Percentiles rank a stretch among this genome's conserved stretches.
These are phyloP conservation scores for sweet orange (Citrus sinensis) DNA, from an alignment of 345 rosid genomes.

Conservation along the genomic window DVS_A1.0 CM039163.1:46985001-46985500, in stretches of 20 bases:
- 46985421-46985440: conserved; percentile 94
- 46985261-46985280: neutral
- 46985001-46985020: conserved; percentile 49
- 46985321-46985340: conserved; percentile 68
- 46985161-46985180: conserved; percentile 56
- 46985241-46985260: neutral
- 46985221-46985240: conserved; percentile 84
- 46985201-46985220: conserved; percentile 98
- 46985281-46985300: conserved; percentile 1
- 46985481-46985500: neutral
- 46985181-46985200: conserved; percentile 83
- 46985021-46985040: conserved; percentile 78
- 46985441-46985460: conserved; percentile 66
- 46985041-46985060: conserved; percentile 88
- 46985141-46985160: conserved; percentile 72
- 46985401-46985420: conserved; percentile 88
- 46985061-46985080: conserved; percentile 97
- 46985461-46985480: neutral
- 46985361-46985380: conserved; percentile 74
- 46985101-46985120: conserved; percentile 99
- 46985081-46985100: conserved; percentile 85
- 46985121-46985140: conserved; percentile 93
- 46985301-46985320: conserved; percentile 11
- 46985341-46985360: conserved; percentile 88
- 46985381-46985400: conserved; percentile 98